Conservation (phyloP, 148 eudicot genomes). For the Chenopodium formosanum region DNA sequence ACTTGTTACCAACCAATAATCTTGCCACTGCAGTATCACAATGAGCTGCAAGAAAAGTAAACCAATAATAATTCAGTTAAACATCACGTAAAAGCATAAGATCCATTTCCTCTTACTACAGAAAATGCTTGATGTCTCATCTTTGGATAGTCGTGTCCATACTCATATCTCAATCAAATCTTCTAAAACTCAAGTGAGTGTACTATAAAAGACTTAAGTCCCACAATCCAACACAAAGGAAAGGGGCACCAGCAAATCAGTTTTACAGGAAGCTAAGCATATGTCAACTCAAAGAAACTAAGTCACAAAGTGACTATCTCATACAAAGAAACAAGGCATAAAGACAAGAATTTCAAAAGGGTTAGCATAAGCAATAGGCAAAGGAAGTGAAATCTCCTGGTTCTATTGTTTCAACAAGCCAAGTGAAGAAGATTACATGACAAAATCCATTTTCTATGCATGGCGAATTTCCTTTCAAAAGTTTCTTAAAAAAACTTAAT, state of each 20-base stretch:
- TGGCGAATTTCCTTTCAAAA: background rate
- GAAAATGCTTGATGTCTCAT: too few relatives aligned
- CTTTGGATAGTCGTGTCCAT: too few relatives aligned
- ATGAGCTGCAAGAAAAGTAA: slow-evolving; percentile 48
- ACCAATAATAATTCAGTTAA: background rate
- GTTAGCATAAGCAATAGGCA: too few relatives aligned
- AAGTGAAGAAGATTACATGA: background rate
- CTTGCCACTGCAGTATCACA: slow-evolving; percentile 71
- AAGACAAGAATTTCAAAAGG: too few relatives aligned
- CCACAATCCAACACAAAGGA: background rate
- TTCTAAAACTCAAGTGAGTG: too few relatives aligned
- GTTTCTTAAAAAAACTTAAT: too few relatives aligned
- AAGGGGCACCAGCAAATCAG: background rate
- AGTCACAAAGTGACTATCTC: too few relatives aligned
- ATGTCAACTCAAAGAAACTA: too few relatives aligned
- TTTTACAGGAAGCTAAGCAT: too few relatives aligned
- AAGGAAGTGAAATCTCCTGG: too few relatives aligned
- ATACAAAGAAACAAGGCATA: too few relatives aligned
- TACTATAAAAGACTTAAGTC: background rate
- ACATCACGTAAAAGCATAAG: background rate
- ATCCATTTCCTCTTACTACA: background rate
- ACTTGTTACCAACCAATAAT: slow-evolving; percentile 79
- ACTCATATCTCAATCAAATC: too few relatives aligned
- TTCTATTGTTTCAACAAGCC: background rate
- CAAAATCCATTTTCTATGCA: background rate